Percentiles rank a stretch among this genome's conserved stretches.
These are phyloP conservation scores for Castanea crenata DNA, from an alignment of 306 rosid species.

Conservation along the genomic window DNA sequence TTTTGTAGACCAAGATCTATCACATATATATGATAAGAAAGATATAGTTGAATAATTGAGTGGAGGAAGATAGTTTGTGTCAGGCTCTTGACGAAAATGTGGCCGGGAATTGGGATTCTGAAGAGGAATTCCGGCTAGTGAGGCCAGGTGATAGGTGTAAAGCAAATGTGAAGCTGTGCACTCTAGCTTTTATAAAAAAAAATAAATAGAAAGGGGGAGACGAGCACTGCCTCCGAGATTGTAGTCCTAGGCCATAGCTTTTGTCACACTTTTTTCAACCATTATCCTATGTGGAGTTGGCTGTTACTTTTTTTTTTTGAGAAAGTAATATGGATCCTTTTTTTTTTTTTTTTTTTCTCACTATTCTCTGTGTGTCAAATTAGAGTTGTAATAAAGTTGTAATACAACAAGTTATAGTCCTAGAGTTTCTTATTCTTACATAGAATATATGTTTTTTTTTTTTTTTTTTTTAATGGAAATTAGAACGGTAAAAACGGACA, in stretches of 20 bases:
- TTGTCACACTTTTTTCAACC: no score
- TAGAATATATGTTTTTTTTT: no score
- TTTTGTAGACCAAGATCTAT: background rate
- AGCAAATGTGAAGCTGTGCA: background rate
- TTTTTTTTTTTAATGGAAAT: no score
- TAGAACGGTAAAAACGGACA: no score
- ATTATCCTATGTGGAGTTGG: no score
- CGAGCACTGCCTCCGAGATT: background rate
- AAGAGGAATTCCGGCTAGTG: constrained; percentile 3
- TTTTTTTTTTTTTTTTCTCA: no score
- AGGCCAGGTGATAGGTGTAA: background rate
- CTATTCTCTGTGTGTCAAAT: no score
- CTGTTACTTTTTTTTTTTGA: no score
- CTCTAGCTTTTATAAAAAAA: background rate
- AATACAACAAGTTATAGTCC: accelerated
- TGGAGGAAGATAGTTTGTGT: constrained; percentile 31
- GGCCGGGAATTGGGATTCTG: constrained; percentile 32
- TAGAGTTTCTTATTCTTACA: no score
- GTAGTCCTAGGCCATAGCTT: no score
- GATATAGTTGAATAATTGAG: constrained; percentile 13
- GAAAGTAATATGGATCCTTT: no score
- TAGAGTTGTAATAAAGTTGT: no score
- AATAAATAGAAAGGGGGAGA: background rate
- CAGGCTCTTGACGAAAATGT: constrained; percentile 23
- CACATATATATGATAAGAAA: background rate